Evolutionary conservation across 768 basidiomycete species (phyloP), one percentile per base, ranked within the genome.

Genomic region (Astraeus odoratus): DNA sequence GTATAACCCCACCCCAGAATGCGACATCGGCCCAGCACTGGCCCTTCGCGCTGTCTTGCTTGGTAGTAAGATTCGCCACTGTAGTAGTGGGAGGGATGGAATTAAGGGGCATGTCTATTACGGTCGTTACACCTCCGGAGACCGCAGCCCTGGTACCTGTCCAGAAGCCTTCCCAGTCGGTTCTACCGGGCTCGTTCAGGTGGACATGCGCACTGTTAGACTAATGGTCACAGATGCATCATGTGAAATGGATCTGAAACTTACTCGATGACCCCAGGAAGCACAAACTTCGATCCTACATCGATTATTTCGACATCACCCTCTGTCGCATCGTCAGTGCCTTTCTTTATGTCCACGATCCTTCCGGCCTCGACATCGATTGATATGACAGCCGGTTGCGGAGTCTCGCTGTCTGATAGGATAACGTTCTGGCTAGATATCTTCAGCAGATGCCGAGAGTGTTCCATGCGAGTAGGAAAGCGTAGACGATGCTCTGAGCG

Each of bases 21-120:
- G 76, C 67, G 83, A 67, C 30, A 87, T 81, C 66, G 86, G 90
- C 6, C 86, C 78, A 34, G 78, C 73, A 67, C 56, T 92, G 83
- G 2, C 78, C 80, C 39, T 63, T 55, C 3, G 95, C 90, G 1
- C 83, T 86, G 9, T 61, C 58, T 5, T 79, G 74, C 69, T 98
- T 98, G 22, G 68, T 55, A 37, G 78, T 66, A 8, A 98, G 73
- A 57, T 95, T 81, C 5, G 67, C 67, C 7, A 91, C 75, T 0
- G 90, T 93, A 1, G 91, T 94, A 1, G 96, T 97, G 0, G 96
- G 92, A 1, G 95, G 95, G 43, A 98, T 88, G 2, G 93, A 95
- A 64, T 99, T 97, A 44, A 99, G 71, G 2, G 95, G 96, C 95
- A 98, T 99, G 67, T 98, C 96, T 25, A 97, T 83, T 18, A 98